Evolutionary conservation across 2,329 filamentous ascomycete genomes (phyloP), one percentile per base, ranked within the genome.

Genomic region (Colletotrichum higginsianum): DNA sequence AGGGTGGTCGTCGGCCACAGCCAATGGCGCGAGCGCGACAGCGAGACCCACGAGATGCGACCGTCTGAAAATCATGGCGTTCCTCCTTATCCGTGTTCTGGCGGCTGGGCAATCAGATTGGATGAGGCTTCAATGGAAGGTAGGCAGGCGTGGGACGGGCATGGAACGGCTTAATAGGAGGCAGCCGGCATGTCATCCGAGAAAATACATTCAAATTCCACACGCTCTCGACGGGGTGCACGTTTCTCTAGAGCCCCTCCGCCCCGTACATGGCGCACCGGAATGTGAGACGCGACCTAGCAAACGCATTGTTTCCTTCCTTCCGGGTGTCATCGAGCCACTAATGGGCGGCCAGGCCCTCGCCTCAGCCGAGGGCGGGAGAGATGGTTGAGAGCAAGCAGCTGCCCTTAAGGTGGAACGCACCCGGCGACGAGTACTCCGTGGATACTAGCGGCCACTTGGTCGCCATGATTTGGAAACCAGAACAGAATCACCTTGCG

Each of bases 31-130:
- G 15, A 72, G 40, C 5, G 53, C 40, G 23, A 72, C 46, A 49
- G 52, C 58, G 58, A 76, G 26, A n/a, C 62, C 47, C 71, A 73
- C 13, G n/a, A 77, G 74, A 71, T 74, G 75, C 73, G 76, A 76
- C 74, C 75, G 62, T 56, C 23, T 38, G 57, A 44, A 44, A 18
- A 21, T 42, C 68, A 71, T 71, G 35, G 18, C 11, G 35, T 69
- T 65, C 47, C 15, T 64, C 44, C 23, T 52, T 30, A 58, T 61
- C 55, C 44, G 44, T 44, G 47, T 26, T 56, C 9, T 11, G 35
- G 35, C 35, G 18, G 61, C 42, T 58, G 55, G 62, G 55, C 47
- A 47, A 26, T 23, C 35, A 46, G n/a, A 38, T 9, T 38, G 21
- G 44, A 47, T 63, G 60, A 38, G 53, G 65, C 65, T 49, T 53